These are phyloP conservation scores for Fistulinella staudtii DNA, from an alignment of 1,284 basidiomycete genomes.

Conservation along the genomic window DNA sequence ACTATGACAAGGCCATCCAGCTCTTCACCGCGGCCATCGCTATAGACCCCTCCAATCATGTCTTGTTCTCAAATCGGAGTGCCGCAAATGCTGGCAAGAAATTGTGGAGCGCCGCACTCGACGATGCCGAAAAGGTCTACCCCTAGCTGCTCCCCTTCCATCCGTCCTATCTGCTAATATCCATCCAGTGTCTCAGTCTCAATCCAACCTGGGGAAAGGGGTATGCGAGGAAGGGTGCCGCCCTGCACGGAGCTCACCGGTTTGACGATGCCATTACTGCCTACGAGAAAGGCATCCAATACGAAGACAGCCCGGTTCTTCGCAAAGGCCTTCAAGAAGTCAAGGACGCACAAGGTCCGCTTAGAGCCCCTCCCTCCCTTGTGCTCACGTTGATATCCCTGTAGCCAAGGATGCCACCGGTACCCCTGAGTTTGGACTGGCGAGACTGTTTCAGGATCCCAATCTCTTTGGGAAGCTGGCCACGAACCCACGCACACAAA, in stretches of 20 bases:
- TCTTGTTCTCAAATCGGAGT: slow-evolving; percentile 91
- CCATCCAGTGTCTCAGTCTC: slow-evolving; percentile 63
- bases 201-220: slow-evolving; percentile 90
- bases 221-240: slow-evolving; percentile 90
- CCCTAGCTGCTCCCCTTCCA: slow-evolving; percentile 2
- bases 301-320: slow-evolving; percentile 78
- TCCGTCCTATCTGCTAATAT: background rate
- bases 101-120: slow-evolving; percentile 73
- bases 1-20: slow-evolving; percentile 86
- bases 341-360: slow-evolving; percentile 68
- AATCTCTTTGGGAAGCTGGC: slow-evolving; percentile 81
- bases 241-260: slow-evolving; percentile 80
- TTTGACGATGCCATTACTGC: slow-evolving; percentile 83
- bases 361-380: background rate
- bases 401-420: slow-evolving; percentile 41
- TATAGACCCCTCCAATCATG: slow-evolving; percentile 80
- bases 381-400: slow-evolving; percentile 3
- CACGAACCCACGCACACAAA: slow-evolving; percentile 80
- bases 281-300: slow-evolving; percentile 77
- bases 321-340: slow-evolving; percentile 89
- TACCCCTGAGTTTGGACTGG: slow-evolving; percentile 54
- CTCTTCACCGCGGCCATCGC: slow-evolving; percentile 86
- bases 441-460: slow-evolving; percentile 84
- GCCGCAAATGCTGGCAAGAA: slow-evolving; percentile 86
- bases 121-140: slow-evolving; percentile 94